Evolutionary conservation across 305 asterid species (phyloP).

Genomic region (Monarda citriodora): DNA sequence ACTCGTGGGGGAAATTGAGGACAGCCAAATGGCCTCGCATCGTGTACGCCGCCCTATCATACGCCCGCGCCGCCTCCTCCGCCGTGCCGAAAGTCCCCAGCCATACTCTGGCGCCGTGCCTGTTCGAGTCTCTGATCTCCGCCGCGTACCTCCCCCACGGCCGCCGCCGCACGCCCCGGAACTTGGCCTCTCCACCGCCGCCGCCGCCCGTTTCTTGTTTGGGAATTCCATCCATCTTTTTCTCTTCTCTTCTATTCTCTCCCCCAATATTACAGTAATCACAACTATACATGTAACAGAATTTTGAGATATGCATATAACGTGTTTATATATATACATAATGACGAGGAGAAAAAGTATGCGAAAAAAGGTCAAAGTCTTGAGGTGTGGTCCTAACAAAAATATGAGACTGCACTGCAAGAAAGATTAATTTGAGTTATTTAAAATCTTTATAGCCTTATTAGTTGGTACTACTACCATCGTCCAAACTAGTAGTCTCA

Average conservation of each 20-base stretch:
- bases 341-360: not conserved
- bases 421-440: not conserved
- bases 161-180: conserved; percentile 68
- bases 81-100: conserved; percentile 72
- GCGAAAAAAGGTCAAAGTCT: conserved; percentile 16
- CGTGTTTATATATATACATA: not conserved
- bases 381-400: conserved; percentile 11
- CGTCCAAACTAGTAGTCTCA: too few species aligned
- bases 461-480: too few species aligned
- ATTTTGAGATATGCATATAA: not conserved
- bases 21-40: conserved; percentile 63
- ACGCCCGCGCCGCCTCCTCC: conserved; percentile 73
- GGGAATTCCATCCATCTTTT: conserved; percentile 23
- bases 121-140: conserved; percentile 63
- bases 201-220: not conserved
- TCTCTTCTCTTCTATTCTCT: not conserved
- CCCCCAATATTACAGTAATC: not conserved
- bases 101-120: conserved; percentile 57
- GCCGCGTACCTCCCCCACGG: conserved; percentile 87
- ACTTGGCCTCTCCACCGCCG: conserved; percentile 33
- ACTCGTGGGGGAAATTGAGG: conserved; percentile 72
- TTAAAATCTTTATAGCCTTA: too few species aligned
- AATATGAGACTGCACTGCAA: conserved; percentile 3
- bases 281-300: conserved; percentile 2
- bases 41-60: conserved; percentile 60